Evolutionary conservation across 2,329 filamentous ascomycete genomes (phyloP), one percentile per base, ranked within the genome.

Genomic region (Tolypocladium album): DNA sequence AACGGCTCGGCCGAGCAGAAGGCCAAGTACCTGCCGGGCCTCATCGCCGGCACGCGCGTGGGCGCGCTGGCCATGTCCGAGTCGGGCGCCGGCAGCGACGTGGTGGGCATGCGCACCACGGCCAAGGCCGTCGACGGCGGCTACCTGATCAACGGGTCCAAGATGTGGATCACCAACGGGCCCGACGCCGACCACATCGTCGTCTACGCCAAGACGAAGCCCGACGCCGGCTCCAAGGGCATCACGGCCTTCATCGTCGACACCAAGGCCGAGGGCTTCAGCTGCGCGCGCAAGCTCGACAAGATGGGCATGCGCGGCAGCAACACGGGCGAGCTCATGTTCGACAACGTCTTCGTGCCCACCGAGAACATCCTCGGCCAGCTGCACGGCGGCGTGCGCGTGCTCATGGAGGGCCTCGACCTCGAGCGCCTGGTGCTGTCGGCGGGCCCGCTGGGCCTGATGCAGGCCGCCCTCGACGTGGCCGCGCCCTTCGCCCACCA

Each of bases 141-240:
- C 36, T 97, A 89, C 73, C 63, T 92, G 24, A 78, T 99, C 59
- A 91, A 92, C 69, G 93, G 92, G 39, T 90, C 88, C 62, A 97
- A 99, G 81, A 97, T 97, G 93, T 99, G 93, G 93, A 99, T 99
- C 72, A 99, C 93, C 63, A 99, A 99, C 75, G 90, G 93, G 5
- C 93, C 93, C 0, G 92, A 97, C 71, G 94, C 94, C n/a, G 84
- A 96, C 73, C 81, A 88, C 50, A 87, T 97, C 59, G 86, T 99
- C 59, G 92, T 99, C n/a, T 99, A 99, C 73, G 93, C 93, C 59
- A 97, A 97, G 80, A 97, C 93, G 1, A 82, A 87, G 61, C 92
- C 92, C 1, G 82, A 87, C 15, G 86, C 84, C 62, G 91, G 79
- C 1, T 90, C 88, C 64, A 96, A 93, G 76, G 94, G 94, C 60